Evolutionary conservation across 768 basidiomycete species (phyloP).

Genomic region (Leccinum pellstonianum): DNA sequence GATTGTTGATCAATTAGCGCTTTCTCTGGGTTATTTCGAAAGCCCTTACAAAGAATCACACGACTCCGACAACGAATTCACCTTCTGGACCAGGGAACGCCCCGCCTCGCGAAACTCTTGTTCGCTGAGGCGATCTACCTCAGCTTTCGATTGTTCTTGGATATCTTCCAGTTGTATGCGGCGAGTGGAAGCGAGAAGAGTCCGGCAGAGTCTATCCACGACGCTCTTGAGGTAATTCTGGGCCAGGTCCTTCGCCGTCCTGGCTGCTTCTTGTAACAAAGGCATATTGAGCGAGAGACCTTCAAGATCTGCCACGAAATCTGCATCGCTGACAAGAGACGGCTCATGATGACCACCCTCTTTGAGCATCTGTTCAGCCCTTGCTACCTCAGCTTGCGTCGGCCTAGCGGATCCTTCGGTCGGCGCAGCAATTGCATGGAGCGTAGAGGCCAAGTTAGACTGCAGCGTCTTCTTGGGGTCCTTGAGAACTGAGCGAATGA

Average conservation of each 20-base stretch:
- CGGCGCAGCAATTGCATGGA: slow-evolving; percentile 11
- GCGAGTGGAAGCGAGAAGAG: slow-evolving; percentile 8
- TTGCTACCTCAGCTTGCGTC: slow-evolving; percentile 9
- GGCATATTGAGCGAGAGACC: slow-evolving; percentile 11
- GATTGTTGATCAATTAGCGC: neutral
- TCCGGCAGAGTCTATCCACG: slow-evolving; percentile 22
- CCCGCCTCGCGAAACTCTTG: slow-evolving; percentile 14
- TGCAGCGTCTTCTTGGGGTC: slow-evolving; percentile 15
- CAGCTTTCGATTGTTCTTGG: slow-evolving; percentile 13
- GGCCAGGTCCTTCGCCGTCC: slow-evolving; percentile 14
- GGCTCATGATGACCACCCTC: slow-evolving; percentile 19
- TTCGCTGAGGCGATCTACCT: slow-evolving; percentile 15
- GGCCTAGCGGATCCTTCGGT: slow-evolving; percentile 3
- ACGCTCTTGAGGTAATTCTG: slow-evolving; percentile 18
- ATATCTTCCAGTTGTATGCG: slow-evolving; percentile 20
- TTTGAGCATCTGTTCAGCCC: slow-evolving; percentile 23
- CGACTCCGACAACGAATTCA: slow-evolving; percentile 19
- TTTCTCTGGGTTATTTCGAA: neutral
- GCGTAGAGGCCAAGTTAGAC: slow-evolving; percentile 15
- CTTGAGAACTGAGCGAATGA: slow-evolving; percentile 16
- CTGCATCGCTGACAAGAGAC: slow-evolving; percentile 20
- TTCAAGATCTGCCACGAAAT: slow-evolving; percentile 27
- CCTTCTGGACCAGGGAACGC: slow-evolving; percentile 17
- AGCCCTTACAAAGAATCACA: slow-evolving; percentile 18
- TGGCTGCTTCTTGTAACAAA: slow-evolving; percentile 16